Percentiles rank a stretch among this genome's conserved stretches.
phyloP scores from a whole-genome alignment of 345 rosid genomes.

The Heritiera littoralis region DNA sequence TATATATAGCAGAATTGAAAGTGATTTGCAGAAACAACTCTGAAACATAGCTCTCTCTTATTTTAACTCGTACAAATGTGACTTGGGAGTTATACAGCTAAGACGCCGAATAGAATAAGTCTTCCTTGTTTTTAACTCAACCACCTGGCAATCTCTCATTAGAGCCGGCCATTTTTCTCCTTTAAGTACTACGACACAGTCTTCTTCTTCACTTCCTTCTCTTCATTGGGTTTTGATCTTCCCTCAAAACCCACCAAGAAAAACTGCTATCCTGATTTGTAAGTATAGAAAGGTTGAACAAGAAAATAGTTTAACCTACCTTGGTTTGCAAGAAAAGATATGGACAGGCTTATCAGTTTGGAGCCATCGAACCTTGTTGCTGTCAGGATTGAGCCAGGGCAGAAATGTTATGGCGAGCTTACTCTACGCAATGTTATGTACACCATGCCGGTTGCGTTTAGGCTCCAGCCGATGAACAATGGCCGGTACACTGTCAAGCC shows the following conservation, averaged over 20 bases:
- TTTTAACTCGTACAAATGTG: background rate
- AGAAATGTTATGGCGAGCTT: slow-evolving; percentile 54
- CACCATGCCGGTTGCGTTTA: slow-evolving; percentile 72
- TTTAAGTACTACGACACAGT: background rate
- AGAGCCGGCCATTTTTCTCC: background rate
- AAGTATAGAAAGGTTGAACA: background rate
- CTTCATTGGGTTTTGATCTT: background rate
- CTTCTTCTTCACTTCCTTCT: background rate
- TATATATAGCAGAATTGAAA: background rate
- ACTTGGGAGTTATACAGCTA: background rate
- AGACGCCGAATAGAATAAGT: slow-evolving; percentile 18
- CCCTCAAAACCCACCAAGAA: slow-evolving; percentile 5
- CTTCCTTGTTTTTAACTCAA: background rate
- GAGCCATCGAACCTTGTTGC: slow-evolving; percentile 56
- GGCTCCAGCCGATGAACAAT: slow-evolving; percentile 49
- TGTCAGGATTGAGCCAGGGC: slow-evolving; percentile 50
- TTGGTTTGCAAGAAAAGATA: slow-evolving; percentile 7
- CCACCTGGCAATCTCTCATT: slow-evolving; percentile 15
- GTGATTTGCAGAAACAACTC: background rate
- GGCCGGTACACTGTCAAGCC: slow-evolving; percentile 49
- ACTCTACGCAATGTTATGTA: slow-evolving; percentile 67
- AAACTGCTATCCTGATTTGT: background rate
- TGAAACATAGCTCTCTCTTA: background rate
- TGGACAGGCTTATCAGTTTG: slow-evolving; percentile 64
- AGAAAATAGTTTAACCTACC: background rate